Percentiles rank a stretch among this genome's conserved stretches.
phyloP scores from a whole-genome alignment of 495 filamentous ascomycete species.

The Aspergillus incahuasiensis region DNA sequence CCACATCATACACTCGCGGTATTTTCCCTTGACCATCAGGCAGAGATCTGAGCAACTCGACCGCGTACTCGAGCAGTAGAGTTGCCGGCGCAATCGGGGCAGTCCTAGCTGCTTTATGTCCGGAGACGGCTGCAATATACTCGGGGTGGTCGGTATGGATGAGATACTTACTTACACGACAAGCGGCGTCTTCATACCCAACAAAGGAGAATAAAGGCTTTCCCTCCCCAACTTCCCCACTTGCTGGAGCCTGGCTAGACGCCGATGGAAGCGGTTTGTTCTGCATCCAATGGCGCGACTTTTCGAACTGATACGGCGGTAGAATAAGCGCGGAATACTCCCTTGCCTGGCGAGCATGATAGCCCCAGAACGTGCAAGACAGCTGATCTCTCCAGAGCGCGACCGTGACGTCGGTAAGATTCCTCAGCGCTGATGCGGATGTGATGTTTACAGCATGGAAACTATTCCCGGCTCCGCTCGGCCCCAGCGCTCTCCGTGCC shows the following conservation, averaged over 20 bases:
- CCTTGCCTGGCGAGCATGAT: slow-evolving; percentile 33
- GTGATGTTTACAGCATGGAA: slow-evolving; percentile 46
- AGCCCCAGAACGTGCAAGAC: slow-evolving; percentile 43
- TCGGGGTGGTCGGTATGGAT: slow-evolving; percentile 41
- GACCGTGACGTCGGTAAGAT: slow-evolving; percentile 39
- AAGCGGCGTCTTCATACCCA: slow-evolving; percentile 37
- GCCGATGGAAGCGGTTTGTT: slow-evolving; percentile 18
- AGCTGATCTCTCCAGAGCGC: slow-evolving; percentile 45
- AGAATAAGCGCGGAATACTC: slow-evolving; percentile 36
- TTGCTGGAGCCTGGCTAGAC: no score
- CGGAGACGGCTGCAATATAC: slow-evolving; percentile 35
- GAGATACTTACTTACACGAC: slow-evolving; percentile 35
- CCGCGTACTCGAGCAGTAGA: slow-evolving; percentile 40
- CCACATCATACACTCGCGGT: slow-evolving; percentile 33
- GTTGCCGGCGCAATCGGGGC: slow-evolving; percentile 47
- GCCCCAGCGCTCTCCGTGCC: slow-evolving; percentile 29
- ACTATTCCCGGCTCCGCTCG: slow-evolving; percentile 1
- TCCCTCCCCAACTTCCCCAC: not conserved
- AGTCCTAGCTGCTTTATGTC: slow-evolving; percentile 42
- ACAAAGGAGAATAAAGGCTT: slow-evolving; percentile 36
- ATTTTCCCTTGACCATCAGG: slow-evolving; percentile 14
- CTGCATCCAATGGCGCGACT: slow-evolving; percentile 38
- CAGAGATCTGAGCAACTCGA: slow-evolving; percentile 45
- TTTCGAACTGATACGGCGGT: slow-evolving; percentile 54
- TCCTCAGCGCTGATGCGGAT: slow-evolving; percentile 19